phyloP scores from a whole-genome alignment of 768 basidiomycete genomes.

The Plicaturopsis crispa region DNA sequence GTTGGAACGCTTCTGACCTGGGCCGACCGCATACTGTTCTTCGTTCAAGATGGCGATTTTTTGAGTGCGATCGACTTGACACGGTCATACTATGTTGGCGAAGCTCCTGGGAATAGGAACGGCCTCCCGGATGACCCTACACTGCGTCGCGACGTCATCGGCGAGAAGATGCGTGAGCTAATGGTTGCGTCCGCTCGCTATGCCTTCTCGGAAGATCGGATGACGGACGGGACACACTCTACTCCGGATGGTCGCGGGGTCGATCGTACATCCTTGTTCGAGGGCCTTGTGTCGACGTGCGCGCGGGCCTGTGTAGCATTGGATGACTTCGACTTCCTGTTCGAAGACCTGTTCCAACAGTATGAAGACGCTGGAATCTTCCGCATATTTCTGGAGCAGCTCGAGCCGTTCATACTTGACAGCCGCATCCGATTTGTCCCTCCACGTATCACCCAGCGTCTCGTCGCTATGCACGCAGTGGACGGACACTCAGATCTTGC shows the following conservation, averaged over 20 bases:
- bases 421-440: slow-evolving; percentile 70
- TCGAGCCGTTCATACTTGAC: slow-evolving; percentile 78
- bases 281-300: slow-evolving; percentile 74
- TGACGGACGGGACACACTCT: slow-evolving; percentile 82
- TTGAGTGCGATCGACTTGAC: slow-evolving; percentile 84
- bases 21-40: slow-evolving; percentile 85
- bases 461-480: slow-evolving; percentile 74
- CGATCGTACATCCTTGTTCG: slow-evolving; percentile 85
- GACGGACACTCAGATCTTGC: slow-evolving; percentile 64
- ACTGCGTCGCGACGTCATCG: slow-evolving; percentile 58
- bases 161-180: slow-evolving; percentile 69
- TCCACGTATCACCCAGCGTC: slow-evolving; percentile 79
- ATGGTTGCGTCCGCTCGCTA: slow-evolving; percentile 85
- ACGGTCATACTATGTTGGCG: slow-evolving; percentile 71
- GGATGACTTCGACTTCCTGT: slow-evolving; percentile 78
- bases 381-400: slow-evolving; percentile 71
- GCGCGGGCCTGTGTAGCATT: slow-evolving; percentile 76
- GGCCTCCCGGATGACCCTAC: slow-evolving; percentile 65
- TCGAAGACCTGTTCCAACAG: slow-evolving; percentile 87
- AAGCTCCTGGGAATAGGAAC: slow-evolving; percentile 80
- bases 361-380: slow-evolving; percentile 83
- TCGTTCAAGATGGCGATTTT: slow-evolving; percentile 84
- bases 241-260: slow-evolving; percentile 84
- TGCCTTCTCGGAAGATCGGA: slow-evolving; percentile 91
- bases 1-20: slow-evolving; percentile 88